Base-by-base conservation (phyloP, 139 green algal species). In the Desmodesmus armatus region DNA sequence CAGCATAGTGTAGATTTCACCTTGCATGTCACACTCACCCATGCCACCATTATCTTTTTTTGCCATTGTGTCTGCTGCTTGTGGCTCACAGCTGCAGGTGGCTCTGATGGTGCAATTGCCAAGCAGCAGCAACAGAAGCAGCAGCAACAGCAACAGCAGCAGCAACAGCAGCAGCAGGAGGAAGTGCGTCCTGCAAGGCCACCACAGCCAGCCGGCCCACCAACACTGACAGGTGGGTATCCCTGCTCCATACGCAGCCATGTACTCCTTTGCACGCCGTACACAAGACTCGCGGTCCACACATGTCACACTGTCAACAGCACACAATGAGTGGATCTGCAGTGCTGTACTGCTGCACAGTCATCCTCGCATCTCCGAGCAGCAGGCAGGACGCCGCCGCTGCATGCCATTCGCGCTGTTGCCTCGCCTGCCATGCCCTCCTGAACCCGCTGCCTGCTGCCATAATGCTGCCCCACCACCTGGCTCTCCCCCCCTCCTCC, bases 101-200 rank as follows among this genome's bases (percentile, higher is more conserved):
- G 31, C 2, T 66, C 2, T 66, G 58, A 15, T 58, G 47, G 31
- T 66, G 58, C 58, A 66, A 27, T 66, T 25, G 58, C 7, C 19
- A 3, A 73, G 33, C 65, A 75, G 67, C 37, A 53, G 35, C 67
- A 75, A 33, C 67, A 75, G 37, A 31, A 74, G 66, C 35, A n/a
- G 7, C 15, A 44, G 17, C 44, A 80, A 29, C n/a, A 27, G 4
- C 44, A 44, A 13, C 25, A 80, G 37, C 47, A 80, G 47, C 29
- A 51, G 29, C 31, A 75, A 6, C 75, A 82, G 35, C 53, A 82
- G 21, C 75, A 71, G 40, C 47, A 53, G 75, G 35, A 71, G 71
- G 4, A 62, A 21, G 27, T 11, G 35, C 21, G 19, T 41, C 39
- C 43, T 11, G 27, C 29, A 41, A 41, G 13, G 19, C 35, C 37